Conservation (phyloP, 2,329 filamentous ascomycete species). For the Penicillium sp. region DNA sequence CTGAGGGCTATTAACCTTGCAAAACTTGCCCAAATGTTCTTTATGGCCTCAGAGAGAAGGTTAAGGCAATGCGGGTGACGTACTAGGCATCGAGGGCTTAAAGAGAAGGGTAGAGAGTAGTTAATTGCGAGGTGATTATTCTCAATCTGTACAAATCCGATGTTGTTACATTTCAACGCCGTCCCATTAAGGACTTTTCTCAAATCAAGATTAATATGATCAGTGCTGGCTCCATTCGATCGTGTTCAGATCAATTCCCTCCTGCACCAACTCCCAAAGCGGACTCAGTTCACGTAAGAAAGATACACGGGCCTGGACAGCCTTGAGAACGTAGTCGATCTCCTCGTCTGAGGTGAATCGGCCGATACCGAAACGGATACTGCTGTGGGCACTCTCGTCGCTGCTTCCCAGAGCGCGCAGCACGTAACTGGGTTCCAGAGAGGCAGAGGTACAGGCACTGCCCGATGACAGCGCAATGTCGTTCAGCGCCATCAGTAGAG, state of each 20-base stretch:
- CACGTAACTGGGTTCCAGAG: conserved; percentile 93
- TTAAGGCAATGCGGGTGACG: background rate
- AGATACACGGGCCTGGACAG: conserved; percentile 82
- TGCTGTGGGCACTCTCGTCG: conserved; percentile 95
- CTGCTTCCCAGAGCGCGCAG: conserved; percentile 91
- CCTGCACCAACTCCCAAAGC: conserved; percentile 95
- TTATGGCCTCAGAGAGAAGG: too few relatives aligned
- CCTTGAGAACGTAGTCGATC: conserved; percentile 96
- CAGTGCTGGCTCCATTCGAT: conserved; percentile 99
- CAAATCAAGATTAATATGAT: conserved; percentile 31
- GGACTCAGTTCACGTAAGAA: conserved; percentile 95
- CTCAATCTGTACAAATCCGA: conserved; percentile 25
- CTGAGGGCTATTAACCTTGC: too few relatives aligned
- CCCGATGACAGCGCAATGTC: conserved; percentile 96
- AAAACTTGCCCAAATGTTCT: background rate
- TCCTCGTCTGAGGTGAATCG: conserved; percentile 93
- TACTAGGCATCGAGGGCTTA: background rate
- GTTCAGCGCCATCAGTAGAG: conserved; percentile 95
- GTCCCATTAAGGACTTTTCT: conserved; percentile 9
- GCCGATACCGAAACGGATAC: conserved; percentile 95
- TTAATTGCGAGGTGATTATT: conserved; percentile 15
- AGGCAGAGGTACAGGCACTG: conserved; percentile 95
- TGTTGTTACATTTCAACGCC: conserved; percentile 27
- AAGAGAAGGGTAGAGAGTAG: background rate
- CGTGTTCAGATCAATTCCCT: conserved; percentile 89